A percentile compares a stretch with the other conserved stretches of the same genome.
Evolutionary conservation across 1,139 yeast species (phyloP).

Genomic region (Nakaseomyces uthaithaninus): DNA sequence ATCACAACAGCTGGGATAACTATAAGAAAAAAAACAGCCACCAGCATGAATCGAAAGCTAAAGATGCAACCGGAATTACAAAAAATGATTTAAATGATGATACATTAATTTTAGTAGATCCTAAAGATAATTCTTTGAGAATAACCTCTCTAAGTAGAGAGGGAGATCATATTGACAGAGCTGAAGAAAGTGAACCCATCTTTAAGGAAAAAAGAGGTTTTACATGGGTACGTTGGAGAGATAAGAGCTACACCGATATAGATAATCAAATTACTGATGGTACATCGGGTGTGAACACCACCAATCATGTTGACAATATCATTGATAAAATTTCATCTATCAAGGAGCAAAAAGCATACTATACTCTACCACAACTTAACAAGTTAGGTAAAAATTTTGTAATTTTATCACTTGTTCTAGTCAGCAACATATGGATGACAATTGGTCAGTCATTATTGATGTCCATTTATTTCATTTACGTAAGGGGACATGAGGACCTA

Average conservation of each 20-base stretch:
- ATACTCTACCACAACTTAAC: background rate
- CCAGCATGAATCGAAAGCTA: background rate
- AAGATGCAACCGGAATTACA: background rate
- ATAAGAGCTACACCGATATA: background rate
- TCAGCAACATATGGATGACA: slow-evolving; percentile 20
- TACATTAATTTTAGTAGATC: slow-evolving; percentile 8
- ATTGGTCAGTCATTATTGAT: slow-evolving; percentile 27
- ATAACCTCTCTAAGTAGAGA: slow-evolving; percentile 8
- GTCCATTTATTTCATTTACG: slow-evolving; percentile 32
- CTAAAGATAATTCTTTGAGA: slow-evolving; percentile 10
- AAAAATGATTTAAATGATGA: slow-evolving; percentile 3
- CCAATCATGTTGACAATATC: background rate
- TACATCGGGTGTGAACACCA: background rate
- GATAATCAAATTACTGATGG: background rate
- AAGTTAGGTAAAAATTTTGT: slow-evolving; percentile 5
- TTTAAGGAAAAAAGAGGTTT: slow-evolving; percentile 6
- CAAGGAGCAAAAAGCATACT: slow-evolving; percentile 7
- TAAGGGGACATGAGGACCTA: slow-evolving; percentile 25
- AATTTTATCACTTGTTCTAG: slow-evolving; percentile 15
- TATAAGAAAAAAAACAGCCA: background rate
- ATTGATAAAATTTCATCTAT: slow-evolving; percentile 11
- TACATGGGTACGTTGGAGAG: slow-evolving; percentile 8
- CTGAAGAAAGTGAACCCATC: slow-evolving; percentile 7
- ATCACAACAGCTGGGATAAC: slow-evolving; percentile 4
- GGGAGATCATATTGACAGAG: background rate